Evolutionary conservation across 805 yeast species (phyloP).

Genomic region (Spathaspora sp.): DNA sequence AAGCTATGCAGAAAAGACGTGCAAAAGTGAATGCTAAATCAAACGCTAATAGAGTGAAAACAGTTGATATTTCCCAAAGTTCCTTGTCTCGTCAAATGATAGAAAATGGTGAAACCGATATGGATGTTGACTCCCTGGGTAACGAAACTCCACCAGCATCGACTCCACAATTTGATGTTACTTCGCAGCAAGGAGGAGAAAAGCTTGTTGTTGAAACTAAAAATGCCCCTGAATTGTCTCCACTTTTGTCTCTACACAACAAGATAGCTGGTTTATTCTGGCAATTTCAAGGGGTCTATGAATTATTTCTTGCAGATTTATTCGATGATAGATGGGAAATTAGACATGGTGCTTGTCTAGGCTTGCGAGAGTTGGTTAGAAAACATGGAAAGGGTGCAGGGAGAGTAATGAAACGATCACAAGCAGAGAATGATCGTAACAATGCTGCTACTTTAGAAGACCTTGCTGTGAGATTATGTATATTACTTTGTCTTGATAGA

Average conservation of each 20-base stretch:
- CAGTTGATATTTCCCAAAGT: conserved; percentile 70
- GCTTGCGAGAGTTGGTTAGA: conserved; percentile 79
- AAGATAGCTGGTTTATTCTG: conserved; percentile 75
- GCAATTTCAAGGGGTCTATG: conserved; percentile 94
- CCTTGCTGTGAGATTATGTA: conserved; percentile 76
- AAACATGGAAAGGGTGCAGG: conserved; percentile 87
- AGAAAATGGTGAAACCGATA: conserved; percentile 29
- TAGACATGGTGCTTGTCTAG: conserved; percentile 94
- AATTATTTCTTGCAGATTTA: conserved; percentile 70
- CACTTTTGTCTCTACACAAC: conserved; percentile 66
- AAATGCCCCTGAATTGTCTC: conserved; percentile 57
- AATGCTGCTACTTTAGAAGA: conserved; percentile 80
- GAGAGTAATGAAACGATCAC: conserved; percentile 60
- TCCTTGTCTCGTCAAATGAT: conserved; percentile 57
- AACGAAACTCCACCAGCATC: conserved; percentile 15
- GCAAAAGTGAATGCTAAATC: conserved; percentile 69
- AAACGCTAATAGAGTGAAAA: conserved; percentile 38
- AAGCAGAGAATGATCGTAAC: conserved; percentile 57
- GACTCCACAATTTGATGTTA: conserved; percentile 52
- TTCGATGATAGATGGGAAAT: conserved; percentile 90
- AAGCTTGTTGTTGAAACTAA: conserved; percentile 83
- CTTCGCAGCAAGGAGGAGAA: conserved; percentile 75
- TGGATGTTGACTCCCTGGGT: conserved; percentile 13
- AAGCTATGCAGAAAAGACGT: conserved; percentile 91
- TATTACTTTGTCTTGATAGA: conserved; percentile 86